phyloP scores from a whole-genome alignment of 2,329 filamentous ascomycete genomes.

The Graphilbum sp. region DNA sequence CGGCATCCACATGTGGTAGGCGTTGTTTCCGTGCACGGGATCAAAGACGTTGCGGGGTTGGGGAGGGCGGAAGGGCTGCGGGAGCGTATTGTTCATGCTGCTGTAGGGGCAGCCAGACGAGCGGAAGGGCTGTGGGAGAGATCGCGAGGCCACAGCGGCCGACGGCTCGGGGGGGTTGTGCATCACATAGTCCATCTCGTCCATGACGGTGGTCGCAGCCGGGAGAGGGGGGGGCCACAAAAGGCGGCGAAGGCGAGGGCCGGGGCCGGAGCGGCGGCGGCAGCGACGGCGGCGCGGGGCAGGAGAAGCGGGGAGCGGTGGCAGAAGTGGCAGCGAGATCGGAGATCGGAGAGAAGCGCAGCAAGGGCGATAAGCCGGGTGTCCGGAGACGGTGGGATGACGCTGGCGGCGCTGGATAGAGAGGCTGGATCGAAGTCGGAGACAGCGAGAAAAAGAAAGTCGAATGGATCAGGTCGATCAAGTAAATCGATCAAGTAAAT shows the following conservation, averaged over 20 bases:
- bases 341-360: not conserved
- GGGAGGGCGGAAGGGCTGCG: not conserved
- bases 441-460: not conserved
- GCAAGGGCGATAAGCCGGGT: not conserved
- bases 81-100: not conserved
- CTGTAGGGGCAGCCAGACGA: not conserved
- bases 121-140: not conserved
- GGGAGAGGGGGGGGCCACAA: not conserved
- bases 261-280: not conserved
- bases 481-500: too few relatives aligned
- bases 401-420: not conserved
- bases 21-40: not conserved
- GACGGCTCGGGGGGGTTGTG: slow-evolving; percentile 9
- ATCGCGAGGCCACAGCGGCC: not conserved
- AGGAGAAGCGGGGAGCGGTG: not conserved
- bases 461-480: too few relatives aligned
- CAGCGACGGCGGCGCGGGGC: not conserved
- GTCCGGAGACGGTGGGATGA: not conserved
- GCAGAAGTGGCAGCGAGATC: not conserved
- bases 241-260: not conserved
- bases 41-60: not conserved
- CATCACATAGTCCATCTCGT: slow-evolving; percentile 18
- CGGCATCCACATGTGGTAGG: not conserved
- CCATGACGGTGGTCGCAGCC: slow-evolving; percentile 9
- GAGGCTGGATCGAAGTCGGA: not conserved